Percentiles rank a stretch among this genome's conserved stretches.
Conservation (phyloP, 2,329 filamentous ascomycete species). For the Colletotrichum costaricense region DNA sequence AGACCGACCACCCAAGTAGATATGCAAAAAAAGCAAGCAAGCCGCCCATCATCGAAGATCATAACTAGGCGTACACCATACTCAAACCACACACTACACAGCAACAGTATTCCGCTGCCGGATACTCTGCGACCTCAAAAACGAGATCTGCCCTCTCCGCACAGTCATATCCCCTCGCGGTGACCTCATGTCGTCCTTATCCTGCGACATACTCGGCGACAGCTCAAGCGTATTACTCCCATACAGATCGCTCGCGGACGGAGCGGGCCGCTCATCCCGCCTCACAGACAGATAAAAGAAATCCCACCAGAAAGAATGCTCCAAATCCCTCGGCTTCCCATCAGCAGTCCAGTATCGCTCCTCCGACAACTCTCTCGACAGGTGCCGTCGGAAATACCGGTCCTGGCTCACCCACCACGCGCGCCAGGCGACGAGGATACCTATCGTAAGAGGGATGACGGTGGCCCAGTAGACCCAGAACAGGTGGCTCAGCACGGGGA, state of each 20-base stretch:
- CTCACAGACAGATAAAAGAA: conserved; percentile 55
- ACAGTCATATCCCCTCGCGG: conserved; percentile 23
- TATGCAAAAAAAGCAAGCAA: background rate
- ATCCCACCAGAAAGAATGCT: conserved; percentile 55
- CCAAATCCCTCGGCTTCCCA: conserved; percentile 53
- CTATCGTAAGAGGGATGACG: conserved; percentile 54
- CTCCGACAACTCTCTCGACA: conserved; percentile 59
- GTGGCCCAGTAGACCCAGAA: conserved; percentile 61
- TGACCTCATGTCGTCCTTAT: conserved; percentile 31
- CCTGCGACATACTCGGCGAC: conserved; percentile 20
- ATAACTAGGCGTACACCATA: background rate
- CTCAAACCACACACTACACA: background rate
- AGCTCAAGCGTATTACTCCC: conserved; percentile 14
- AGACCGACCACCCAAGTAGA: background rate
- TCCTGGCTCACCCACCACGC: conserved; percentile 61
- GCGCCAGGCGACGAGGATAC: conserved; percentile 55
- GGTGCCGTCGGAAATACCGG: conserved; percentile 56
- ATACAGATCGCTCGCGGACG: conserved; percentile 10
- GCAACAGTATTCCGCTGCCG: conserved; percentile 27
- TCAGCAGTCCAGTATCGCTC: conserved; percentile 60
- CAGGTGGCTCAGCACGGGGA: conserved; percentile 49
- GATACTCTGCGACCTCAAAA: conserved; percentile 27
- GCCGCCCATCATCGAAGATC: background rate
- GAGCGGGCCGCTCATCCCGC: conserved; percentile 42
- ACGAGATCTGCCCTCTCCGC: conserved; percentile 27